Evolutionary conservation across 441 rosid species (phyloP), one percentile per base, ranked within the genome.

Genomic region (Erysimum cheiri): DNA sequence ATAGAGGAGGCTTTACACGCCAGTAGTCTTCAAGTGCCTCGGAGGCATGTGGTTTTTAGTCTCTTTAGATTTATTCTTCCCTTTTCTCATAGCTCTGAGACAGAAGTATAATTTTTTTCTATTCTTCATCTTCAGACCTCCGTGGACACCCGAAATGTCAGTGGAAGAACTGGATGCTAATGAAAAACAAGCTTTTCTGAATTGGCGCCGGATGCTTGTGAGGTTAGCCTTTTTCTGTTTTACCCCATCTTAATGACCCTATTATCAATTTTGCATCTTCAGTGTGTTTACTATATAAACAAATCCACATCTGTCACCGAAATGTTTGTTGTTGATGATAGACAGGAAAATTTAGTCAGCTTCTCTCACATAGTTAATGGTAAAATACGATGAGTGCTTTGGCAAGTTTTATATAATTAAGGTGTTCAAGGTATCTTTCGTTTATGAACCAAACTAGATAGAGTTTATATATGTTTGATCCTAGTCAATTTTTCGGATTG

Each of bases 121-220:
- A 0, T 54, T 54, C 28, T 33, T 28, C 22, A 67, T 67, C 14
- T 78, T 11, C 44, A 89, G 96, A 73, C 98, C 98, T n/a, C 88
- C 88, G 0, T 94, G 99, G 99, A 84, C 80, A 59, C 76, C 96
- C 9, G 78, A 75, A 59, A 92, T 91, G 97, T 80, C 96, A n/a
- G 80, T 87, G 60, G 99, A 94, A 70, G 92, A 82, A 82, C 92
- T 94, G 31, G 96, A 94, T 85, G 79, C 83, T 31, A 94, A 87
- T 76, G 99, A 94, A 62, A 80, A 69, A 44, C 90, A 82, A 70
- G 84, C 98, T 63, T 94, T 94, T 74, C 73, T 94, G 14, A 72
- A 67, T 35, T 94, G 99, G 99, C 97, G 98, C 7, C 87, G 98
- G 49, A 81, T 80, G 83, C 89, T 94, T 76, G 97, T 90, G 4